Evolutionary conservation across 192 early-diverging fungal genomes (phyloP).

Genomic region (Dissophora ornata): DNA sequence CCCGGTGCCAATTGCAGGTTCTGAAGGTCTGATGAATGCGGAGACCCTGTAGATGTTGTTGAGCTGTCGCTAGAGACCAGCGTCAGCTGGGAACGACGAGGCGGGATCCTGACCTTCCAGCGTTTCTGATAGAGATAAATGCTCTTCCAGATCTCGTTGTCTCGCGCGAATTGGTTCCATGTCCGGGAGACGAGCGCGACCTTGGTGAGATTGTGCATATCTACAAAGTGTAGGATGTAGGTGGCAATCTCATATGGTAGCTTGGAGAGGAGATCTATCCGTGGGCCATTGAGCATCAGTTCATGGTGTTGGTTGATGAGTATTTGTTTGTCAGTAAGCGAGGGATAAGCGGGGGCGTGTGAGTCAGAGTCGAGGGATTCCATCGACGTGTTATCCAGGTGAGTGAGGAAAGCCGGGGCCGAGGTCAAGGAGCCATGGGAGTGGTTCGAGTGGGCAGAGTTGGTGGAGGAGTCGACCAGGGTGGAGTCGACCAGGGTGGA

Average conservation of each 20-base stretch:
- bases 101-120: slow-evolving; percentile 60
- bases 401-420: background rate
- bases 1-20: background rate
- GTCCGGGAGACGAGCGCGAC: slow-evolving; percentile 71
- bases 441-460: background rate
- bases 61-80: slow-evolving; percentile 3
- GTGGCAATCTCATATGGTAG: slow-evolving; percentile 82
- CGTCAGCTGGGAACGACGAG: slow-evolving; percentile 26
- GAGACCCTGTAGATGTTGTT: background rate
- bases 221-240: slow-evolving; percentile 71
- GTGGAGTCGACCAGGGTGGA: background rate
- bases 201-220: slow-evolving; percentile 69
- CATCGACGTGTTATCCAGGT: background rate
- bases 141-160: slow-evolving; percentile 81
- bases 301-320: slow-evolving; percentile 31
- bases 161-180: slow-evolving; percentile 73
- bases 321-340: background rate
- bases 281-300: slow-evolving; percentile 21
- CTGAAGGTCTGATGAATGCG: background rate
- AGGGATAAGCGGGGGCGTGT: slow-evolving; percentile 2
- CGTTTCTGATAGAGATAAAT: slow-evolving; percentile 66
- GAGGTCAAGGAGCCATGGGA: background rate
- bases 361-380: background rate
- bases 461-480: background rate
- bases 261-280: slow-evolving; percentile 67